Evolutionary conservation across 768 basidiomycete genomes (phyloP).

Genomic region (Xerocomellus amylosporus): DNA sequence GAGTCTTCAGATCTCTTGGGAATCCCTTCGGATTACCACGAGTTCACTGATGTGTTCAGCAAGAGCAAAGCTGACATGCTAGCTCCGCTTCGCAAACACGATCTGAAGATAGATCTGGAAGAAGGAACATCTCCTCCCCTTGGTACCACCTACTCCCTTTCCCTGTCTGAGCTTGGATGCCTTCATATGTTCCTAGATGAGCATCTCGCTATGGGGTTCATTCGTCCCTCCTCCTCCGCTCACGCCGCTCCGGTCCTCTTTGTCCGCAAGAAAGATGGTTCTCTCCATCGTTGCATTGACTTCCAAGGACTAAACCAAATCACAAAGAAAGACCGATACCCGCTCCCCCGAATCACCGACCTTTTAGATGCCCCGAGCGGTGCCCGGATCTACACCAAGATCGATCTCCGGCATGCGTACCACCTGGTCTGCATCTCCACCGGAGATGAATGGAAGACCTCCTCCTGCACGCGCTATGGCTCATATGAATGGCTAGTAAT

Average conservation of each 20-base stretch:
- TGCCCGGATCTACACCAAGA: no score
- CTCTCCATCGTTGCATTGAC: conserved; percentile 28
- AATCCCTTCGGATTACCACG: conserved; percentile 10
- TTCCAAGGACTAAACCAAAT: conserved; percentile 33
- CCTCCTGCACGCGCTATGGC: not conserved
- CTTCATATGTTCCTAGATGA: conserved; percentile 35
- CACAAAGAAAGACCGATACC: not conserved
- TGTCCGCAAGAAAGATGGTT: conserved; percentile 18
- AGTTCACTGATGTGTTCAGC: conserved; percentile 17
- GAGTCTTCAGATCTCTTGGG: not conserved
- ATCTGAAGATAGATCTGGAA: not conserved
- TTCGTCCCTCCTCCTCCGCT: not conserved
- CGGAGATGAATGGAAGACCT: not conserved
- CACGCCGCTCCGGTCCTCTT: conserved; percentile 6
- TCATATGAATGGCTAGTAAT: not conserved
- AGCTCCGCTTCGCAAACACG: not conserved
- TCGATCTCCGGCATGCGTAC: no score
- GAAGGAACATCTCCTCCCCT: not conserved
- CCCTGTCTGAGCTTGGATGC: conserved; percentile 28
- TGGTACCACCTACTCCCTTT: not conserved
- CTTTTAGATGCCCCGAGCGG: no score
- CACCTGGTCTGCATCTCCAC: no score
- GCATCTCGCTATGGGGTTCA: not conserved
- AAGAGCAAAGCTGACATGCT: not conserved
- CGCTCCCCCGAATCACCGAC: no score